Percentiles rank a stretch among this genome's conserved stretches.
These are phyloP conservation scores for Pleurotus giganteus DNA, from an alignment of 768 basidiomycete genomes.

Conservation along the genomic window DNA sequence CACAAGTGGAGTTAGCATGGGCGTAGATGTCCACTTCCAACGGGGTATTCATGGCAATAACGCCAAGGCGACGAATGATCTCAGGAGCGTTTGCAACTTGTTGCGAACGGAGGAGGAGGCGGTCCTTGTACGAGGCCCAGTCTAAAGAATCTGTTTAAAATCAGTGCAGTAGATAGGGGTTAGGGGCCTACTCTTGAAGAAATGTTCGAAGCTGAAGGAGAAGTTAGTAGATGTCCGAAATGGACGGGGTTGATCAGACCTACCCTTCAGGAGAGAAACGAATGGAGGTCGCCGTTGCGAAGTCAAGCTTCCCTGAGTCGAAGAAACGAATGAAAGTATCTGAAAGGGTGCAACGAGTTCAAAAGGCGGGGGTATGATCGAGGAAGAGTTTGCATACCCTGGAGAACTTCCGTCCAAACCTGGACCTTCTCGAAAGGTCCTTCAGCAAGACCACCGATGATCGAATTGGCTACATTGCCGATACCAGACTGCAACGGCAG, in stretches of 20 bases:
- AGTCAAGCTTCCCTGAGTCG: constrained; percentile 43
- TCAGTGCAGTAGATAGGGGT: neutral
- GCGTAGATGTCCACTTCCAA: constrained; percentile 51
- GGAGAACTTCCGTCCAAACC: constrained; percentile 50
- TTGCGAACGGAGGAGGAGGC: constrained; percentile 45
- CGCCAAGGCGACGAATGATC: constrained; percentile 43
- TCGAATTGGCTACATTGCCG: constrained; percentile 48
- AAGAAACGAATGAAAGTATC: constrained; percentile 47
- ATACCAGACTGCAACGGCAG: constrained; percentile 48
- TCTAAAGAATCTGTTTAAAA: constrained; percentile 22
- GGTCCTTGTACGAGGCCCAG: constrained; percentile 44
- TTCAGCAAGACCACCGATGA: constrained; percentile 46
- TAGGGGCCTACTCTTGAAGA: constrained; percentile 36
- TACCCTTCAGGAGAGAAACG: constrained; percentile 44
- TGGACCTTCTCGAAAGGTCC: constrained; percentile 48
- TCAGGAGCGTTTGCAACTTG: constrained; percentile 52
- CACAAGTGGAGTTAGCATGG: constrained; percentile 50
- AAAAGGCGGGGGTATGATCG: neutral
- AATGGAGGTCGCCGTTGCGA: constrained; percentile 48
- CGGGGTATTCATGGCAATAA: constrained; percentile 53
- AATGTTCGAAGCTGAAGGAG: constrained; percentile 39
- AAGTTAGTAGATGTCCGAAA: neutral
- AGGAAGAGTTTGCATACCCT: constrained; percentile 20
- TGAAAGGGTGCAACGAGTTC: constrained; percentile 4
- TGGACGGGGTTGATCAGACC: constrained; percentile 3